Conservation (phyloP, 768 basidiomycete species). For the Holtermannia corniformis region DNA sequence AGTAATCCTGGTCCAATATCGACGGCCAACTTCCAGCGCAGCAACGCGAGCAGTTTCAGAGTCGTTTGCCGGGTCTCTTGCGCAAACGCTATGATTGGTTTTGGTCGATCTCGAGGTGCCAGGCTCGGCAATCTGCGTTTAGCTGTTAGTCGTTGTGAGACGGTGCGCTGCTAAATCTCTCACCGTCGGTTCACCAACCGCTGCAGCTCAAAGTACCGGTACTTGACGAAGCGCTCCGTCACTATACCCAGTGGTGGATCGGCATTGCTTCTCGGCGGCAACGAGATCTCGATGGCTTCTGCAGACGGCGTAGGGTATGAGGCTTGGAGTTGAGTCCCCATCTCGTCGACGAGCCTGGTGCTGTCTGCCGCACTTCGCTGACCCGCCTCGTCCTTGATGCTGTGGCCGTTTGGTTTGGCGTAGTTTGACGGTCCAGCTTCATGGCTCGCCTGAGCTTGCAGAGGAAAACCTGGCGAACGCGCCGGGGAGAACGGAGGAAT, state of each 20-base stretch:
- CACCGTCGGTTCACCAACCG: not conserved
- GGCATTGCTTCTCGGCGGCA: not conserved
- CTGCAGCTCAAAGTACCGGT: not conserved
- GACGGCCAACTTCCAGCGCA: constrained; percentile 31
- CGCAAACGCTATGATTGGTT: constrained; percentile 30
- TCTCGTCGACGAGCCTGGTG: not conserved
- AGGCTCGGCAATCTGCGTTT: constrained; percentile 24
- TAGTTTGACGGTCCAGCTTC: not conserved
- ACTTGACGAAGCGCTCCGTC: not conserved
- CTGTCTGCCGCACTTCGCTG: not conserved
- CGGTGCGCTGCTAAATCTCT: no score
- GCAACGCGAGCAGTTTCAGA: constrained; percentile 29
- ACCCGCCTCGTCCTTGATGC: not conserved
- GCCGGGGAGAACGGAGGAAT: no score
- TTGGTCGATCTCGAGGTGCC: constrained; percentile 16
- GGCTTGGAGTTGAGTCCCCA: not conserved
- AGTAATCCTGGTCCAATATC: constrained; percentile 7
- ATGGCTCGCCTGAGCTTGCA: not conserved
- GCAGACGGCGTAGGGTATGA: not conserved
- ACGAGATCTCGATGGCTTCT: not conserved
- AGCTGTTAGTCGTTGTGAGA: no score
- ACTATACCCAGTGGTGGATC: not conserved
- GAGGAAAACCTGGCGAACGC: no score
- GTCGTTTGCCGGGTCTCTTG: constrained; percentile 26
- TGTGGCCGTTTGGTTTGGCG: not conserved